Evolutionary conservation across 371 early-diverging fungal genomes (phyloP).

Genomic region (Zopfochytrium polystomum): DNA sequence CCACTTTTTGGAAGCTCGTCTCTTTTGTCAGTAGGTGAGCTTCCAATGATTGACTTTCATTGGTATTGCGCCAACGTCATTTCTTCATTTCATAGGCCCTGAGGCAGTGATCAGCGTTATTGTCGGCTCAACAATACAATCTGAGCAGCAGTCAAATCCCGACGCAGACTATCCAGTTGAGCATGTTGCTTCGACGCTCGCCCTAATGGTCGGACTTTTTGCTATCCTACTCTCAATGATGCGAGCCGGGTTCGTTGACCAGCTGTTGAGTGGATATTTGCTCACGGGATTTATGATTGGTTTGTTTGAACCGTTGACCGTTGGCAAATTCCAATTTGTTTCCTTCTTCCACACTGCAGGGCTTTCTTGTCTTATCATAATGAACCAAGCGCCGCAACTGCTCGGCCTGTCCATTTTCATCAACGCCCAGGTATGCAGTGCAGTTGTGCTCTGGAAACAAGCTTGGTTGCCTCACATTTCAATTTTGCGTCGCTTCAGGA

Average conservation of each 20-base stretch:
- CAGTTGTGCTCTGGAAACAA: too few species aligned
- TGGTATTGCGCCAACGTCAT: too few species aligned
- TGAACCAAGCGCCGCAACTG: conserved; percentile 38
- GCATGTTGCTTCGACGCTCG: conserved; percentile 26
- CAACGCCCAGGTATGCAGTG: too few species aligned
- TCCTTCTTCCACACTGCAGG: too few species aligned
- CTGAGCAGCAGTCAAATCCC: conserved; percentile 6
- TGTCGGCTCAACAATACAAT: conserved; percentile 32
- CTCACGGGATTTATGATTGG: conserved; percentile 26
- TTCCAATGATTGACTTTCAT: not conserved
- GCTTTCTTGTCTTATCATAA: conserved; percentile 32
- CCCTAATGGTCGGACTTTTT: conserved; percentile 32
- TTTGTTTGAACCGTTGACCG: too few species aligned
- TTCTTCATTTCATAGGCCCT: conserved; percentile 14
- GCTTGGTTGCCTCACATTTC: too few species aligned
- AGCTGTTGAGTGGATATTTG: conserved; percentile 36
- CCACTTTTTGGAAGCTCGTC: conserved; percentile 34
- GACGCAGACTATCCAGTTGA: conserved; percentile 14
- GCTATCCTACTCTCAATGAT: conserved; percentile 26
- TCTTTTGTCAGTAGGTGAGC: conserved; percentile 25
- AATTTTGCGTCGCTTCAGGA: too few species aligned
- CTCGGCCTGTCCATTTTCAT: conserved; percentile 26
- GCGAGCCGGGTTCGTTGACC: conserved; percentile 42
- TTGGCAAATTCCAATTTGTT: too few species aligned
- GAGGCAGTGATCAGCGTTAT: conserved; percentile 40